Evolutionary conservation across 2,329 filamentous ascomycete species (phyloP).

Genomic region (Lasiodiplodia gonubiensis): DNA sequence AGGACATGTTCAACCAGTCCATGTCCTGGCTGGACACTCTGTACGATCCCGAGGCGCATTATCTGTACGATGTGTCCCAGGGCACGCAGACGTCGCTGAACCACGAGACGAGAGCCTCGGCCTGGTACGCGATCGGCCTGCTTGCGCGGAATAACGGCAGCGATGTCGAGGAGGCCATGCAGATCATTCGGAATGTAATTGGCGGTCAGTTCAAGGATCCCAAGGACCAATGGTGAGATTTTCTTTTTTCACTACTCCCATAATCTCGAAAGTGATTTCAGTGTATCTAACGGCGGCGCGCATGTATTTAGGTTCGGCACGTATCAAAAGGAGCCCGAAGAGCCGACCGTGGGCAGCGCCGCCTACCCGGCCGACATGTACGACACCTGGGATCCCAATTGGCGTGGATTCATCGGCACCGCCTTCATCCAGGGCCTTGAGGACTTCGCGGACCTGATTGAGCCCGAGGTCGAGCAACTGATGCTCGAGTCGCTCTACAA

Average conservation of each 20-base stretch:
- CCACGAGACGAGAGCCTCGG: conserved; percentile 63
- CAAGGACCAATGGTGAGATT: conserved; percentile 59
- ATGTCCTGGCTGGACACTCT: conserved; percentile 63
- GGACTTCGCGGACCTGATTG: conserved; percentile 60
- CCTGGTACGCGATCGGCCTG: conserved; percentile 66
- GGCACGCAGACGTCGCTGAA: conserved; percentile 47
- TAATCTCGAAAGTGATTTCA: too few relatives aligned
- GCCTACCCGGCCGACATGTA: conserved; percentile 60
- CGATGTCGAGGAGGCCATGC: conserved; percentile 58
- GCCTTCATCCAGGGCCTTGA: conserved; percentile 64
- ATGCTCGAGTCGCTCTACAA: conserved; percentile 63
- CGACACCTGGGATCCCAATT: conserved; percentile 67
- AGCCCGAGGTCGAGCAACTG: conserved; percentile 45
- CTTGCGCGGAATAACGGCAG: conserved; percentile 59
- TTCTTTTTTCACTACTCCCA: conserved; percentile 24
- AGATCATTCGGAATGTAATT: conserved; percentile 62
- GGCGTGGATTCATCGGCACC: conserved; percentile 67
- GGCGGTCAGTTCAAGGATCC: conserved; percentile 58
- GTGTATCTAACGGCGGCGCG: background rate
- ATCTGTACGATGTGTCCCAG: conserved; percentile 55
- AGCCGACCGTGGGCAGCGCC: conserved; percentile 61
- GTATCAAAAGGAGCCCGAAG: conserved; percentile 62
- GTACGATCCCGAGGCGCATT: conserved; percentile 60
- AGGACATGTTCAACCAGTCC: conserved; percentile 50
- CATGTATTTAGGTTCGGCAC: conserved; percentile 49